Base-by-base conservation (phyloP, 192 early-diverging fungal species). In the Dissophora ornata region DNA sequence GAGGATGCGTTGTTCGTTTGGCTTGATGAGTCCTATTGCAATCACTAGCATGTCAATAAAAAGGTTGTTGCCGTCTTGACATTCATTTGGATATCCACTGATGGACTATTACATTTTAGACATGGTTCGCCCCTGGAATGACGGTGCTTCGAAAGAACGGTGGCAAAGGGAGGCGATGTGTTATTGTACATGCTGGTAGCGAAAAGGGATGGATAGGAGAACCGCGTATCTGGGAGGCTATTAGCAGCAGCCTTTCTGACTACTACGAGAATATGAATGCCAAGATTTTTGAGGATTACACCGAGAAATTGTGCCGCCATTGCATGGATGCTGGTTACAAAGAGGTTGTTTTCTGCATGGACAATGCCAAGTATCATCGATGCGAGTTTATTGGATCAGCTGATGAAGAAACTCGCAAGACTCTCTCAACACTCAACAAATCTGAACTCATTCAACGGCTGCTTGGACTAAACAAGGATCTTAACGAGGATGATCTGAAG, bases 361-460 rank as follows among this genome's bases (percentile, higher is more conserved):
- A 66, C 38, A 67, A 67, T 53, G 64, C 64, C 28, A 67, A 67
- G 54, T 57, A 67, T 26, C 64, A 67, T 29, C 26, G 41, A 18
- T 30, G 53, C 12, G 54, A 67, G 54, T 18, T 4, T 5, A n/a
- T 10, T 33, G 16, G n/a, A 16, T 8, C 21, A 38, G 8, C 9
- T 22, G 54, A 40, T 8, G 34, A 10, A 16, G 54, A 16, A 32
- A n/a, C 40, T 9, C 38, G 47, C 29, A 65, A 65, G 51, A 50
- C 62, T 55, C 62, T 55, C 12, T 46, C 40, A 4, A 11, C 28
- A 12, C 36, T 49, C 10, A 57, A 47, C 1, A 67, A 57, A 26
- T 1, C 11, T 11, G 52, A 67, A 45, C 22, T 67, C 4, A 30
- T 67, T 1, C 28, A 49, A 1, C 45, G 54, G 19, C 42, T 67